A percentile compares a stretch with the other conserved stretches of the same genome.
Conservation (phyloP, 225 moss, liverwort and hornwort species). For the Physcomitrium patens region DNA sequence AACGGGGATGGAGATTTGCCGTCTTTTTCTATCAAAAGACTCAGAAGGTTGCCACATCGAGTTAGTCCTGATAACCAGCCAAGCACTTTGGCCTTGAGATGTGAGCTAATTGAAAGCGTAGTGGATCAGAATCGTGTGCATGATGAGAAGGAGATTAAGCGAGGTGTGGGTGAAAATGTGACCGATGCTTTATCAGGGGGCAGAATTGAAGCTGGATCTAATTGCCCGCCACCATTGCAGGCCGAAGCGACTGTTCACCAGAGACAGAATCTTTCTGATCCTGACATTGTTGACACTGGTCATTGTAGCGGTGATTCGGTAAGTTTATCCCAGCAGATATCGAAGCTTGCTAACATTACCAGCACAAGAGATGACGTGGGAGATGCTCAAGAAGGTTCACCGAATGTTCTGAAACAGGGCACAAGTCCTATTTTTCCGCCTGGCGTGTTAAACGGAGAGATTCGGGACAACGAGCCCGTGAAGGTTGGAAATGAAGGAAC, state of each 20-base stretch:
- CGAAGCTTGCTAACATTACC: constrained; percentile 21
- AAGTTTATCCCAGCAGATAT: constrained; percentile 24
- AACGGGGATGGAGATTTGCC: constrained; percentile 58
- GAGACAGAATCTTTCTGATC: constrained; percentile 19
- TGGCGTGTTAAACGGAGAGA: constrained; percentile 26
- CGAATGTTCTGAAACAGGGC: constrained; percentile 20
- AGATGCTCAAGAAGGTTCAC: constrained; percentile 7
- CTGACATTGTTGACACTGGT: constrained; percentile 25
- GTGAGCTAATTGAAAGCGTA: background rate
- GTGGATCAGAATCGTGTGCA: constrained; percentile 16
- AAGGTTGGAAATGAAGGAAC: constrained; percentile 31
- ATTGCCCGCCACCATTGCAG: constrained; percentile 13
- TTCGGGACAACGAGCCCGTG: constrained; percentile 21
- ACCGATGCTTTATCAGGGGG: background rate
- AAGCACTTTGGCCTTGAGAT: constrained; percentile 23
- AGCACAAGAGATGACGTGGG: constrained; percentile 23
- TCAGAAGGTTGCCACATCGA: constrained; percentile 51
- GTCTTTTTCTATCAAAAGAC: constrained; percentile 62
- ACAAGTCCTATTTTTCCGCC: background rate
- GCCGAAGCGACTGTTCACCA: constrained; percentile 15
- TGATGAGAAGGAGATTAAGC: constrained; percentile 20
- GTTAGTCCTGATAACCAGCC: constrained; percentile 38
- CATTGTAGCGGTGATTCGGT: constrained; percentile 19
- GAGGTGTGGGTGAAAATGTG: constrained; percentile 10
- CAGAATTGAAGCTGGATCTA: constrained; percentile 7